These are phyloP conservation scores for Talaromyces verruculosus DNA, from an alignment of 2,329 filamentous ascomycete species.

Conservation along the genomic window DNA sequence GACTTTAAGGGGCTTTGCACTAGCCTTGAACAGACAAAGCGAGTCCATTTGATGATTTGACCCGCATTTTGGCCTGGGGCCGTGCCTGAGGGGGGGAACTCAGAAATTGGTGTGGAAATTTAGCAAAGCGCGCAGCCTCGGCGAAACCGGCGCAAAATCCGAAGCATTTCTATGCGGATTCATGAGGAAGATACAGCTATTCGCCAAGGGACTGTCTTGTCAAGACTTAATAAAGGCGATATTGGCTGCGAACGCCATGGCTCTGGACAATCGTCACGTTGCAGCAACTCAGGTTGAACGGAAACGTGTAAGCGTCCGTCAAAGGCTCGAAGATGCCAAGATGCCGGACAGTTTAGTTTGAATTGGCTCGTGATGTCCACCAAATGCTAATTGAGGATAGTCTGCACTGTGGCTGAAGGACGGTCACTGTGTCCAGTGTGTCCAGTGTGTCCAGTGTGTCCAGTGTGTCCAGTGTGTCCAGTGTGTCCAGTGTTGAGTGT, in stretches of 20 bases:
- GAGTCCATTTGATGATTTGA: not conserved
- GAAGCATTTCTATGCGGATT: not conserved
- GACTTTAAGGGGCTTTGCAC: not conserved
- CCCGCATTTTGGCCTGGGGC: not conserved
- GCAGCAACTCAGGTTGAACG: not conserved
- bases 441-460: not conserved
- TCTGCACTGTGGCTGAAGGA: not conserved
- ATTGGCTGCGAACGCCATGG: not conserved
- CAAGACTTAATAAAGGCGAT: not conserved
- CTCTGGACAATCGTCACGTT: not conserved
- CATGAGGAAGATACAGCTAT: not conserved
- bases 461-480: not conserved
- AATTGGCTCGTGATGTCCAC: not conserved
- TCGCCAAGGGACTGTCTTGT: not conserved
- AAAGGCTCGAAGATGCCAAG: not conserved
- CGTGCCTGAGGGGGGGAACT: conserved; percentile 1
- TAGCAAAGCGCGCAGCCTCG: not conserved
- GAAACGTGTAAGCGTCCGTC: not conserved
- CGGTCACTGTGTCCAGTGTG: not conserved
- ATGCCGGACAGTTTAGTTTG: not conserved
- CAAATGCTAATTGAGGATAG: not conserved
- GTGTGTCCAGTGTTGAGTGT: not conserved
- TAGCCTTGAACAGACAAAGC: conserved; percentile 1
- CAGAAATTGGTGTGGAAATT: not conserved
- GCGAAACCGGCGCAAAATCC: not conserved